A percentile compares a stretch with the other conserved stretches of the same genome.
These are phyloP conservation scores for Murraya koenigii DNA, from an alignment of 345 rosid genomes.

Conservation along the genomic window DNA sequence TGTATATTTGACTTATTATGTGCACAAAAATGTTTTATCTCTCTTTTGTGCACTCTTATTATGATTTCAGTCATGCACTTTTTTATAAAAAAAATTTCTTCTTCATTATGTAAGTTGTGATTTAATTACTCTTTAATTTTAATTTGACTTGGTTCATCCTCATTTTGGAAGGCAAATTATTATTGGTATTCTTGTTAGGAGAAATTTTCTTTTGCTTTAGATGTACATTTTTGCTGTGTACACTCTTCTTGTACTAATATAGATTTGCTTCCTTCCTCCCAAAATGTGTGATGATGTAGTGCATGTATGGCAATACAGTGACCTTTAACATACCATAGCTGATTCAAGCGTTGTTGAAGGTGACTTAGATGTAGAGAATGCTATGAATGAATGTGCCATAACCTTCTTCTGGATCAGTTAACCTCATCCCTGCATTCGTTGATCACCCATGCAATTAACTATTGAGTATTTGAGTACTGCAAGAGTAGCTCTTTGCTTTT, in stretches of 20 bases:
- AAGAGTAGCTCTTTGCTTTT: neutral
- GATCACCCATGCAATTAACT: neutral
- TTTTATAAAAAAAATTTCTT: neutral
- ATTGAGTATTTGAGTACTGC: neutral
- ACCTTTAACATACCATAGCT: neutral
- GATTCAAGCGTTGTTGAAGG: neutral
- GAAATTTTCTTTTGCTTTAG: neutral
- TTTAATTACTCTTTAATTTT: neutral
- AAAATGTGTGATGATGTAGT: neutral
- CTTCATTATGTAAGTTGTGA: neutral
- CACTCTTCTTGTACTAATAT: neutral
- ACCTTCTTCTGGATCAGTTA: neutral
- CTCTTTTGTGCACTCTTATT: neutral
- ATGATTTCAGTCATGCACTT: neutral
- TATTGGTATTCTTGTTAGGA: neutral
- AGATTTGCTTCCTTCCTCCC: neutral
- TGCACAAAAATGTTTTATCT: neutral
- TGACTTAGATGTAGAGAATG: neutral
- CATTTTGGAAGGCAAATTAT: neutral
- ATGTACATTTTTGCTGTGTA: neutral
- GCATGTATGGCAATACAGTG: neutral
- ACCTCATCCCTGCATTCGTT: neutral
- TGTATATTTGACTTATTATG: neutral
- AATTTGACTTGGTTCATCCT: slow-evolving; percentile 8
- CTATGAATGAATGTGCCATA: neutral